Conservation (phyloP, 129 eudicot genomes). For the Centrapalus pauciflorus region DNA sequence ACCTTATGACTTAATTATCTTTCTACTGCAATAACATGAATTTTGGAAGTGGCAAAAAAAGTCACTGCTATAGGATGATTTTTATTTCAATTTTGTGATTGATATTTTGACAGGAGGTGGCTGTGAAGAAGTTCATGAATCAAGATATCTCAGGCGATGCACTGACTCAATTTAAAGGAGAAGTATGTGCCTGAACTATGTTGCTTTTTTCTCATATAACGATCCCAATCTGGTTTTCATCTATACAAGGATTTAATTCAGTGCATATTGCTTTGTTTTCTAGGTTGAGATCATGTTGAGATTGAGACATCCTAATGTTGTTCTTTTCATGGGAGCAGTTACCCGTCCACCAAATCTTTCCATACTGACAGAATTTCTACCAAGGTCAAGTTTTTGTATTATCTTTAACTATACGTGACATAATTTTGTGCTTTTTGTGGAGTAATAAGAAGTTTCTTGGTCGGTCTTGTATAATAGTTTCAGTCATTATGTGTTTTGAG, state of each 20-base stretch:
- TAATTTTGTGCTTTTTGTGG: neutral
- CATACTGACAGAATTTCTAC: constrained; percentile 90
- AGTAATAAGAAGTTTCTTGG: neutral
- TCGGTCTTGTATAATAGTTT: neutral
- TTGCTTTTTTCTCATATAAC: neutral
- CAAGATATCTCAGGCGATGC: constrained; percentile 93
- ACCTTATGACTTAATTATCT: neutral
- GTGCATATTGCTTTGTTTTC: constrained; percentile 27
- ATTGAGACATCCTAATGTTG: constrained; percentile 97
- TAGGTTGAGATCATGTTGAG: constrained; percentile 96
- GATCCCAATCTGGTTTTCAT: constrained; percentile 6
- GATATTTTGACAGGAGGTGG: constrained; percentile 80
- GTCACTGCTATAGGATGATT: neutral
- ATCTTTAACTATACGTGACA: neutral
- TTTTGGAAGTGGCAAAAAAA: neutral
- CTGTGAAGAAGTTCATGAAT: constrained; percentile 88
- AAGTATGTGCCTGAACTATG: constrained; percentile 46
- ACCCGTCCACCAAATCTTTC: constrained; percentile 92
- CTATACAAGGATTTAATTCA: constrained; percentile 4
- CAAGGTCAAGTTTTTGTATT: constrained; percentile 47
- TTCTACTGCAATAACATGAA: no score
- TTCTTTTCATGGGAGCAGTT: constrained; percentile 99
- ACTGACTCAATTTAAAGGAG: constrained; percentile 78
- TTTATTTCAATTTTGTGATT: neutral
- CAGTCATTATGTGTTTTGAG: neutral